These are phyloP conservation scores for Drosera capensis DNA, from an alignment of 148 eudicot genomes.

Conservation along the genomic window DNA sequence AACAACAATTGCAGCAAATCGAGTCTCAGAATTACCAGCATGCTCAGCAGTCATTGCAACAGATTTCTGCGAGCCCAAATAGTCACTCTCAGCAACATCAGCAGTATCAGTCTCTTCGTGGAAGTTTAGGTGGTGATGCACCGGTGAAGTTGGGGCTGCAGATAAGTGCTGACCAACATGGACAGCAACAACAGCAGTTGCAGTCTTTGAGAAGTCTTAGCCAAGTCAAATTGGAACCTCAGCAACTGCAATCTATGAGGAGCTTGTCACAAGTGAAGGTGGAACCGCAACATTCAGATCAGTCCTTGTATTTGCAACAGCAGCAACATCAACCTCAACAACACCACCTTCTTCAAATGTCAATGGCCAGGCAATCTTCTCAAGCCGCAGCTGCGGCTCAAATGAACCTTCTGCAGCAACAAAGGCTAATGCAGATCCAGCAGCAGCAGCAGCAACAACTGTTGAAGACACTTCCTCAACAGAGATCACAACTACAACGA, in stretches of 20 bases:
- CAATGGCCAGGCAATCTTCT: slow-evolving; percentile 67
- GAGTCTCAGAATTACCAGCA: slow-evolving; percentile 46
- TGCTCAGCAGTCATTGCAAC: slow-evolving; percentile 29
- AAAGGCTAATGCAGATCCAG: slow-evolving; percentile 54
- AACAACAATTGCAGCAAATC: slow-evolving; percentile 40
- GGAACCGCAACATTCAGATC: slow-evolving; percentile 78
- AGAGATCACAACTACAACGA: slow-evolving; percentile 45
- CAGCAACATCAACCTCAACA: slow-evolving; percentile 70
- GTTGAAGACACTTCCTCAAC: slow-evolving; percentile 61
- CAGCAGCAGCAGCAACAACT: slow-evolving; percentile 76
- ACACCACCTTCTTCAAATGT: slow-evolving; percentile 47
- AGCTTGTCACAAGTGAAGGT: slow-evolving; percentile 40
- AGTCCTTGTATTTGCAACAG: slow-evolving; percentile 56
- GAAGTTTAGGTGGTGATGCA: slow-evolving; percentile 39
- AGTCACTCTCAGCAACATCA: slow-evolving; percentile 35
- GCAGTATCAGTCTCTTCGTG: slow-evolving; percentile 39
- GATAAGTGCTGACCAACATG: slow-evolving; percentile 31
- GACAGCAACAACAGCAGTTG: slow-evolving; percentile 22
- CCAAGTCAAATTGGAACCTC: slow-evolving; percentile 60
- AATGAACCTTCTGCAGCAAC: slow-evolving; percentile 61
- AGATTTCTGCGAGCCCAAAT: slow-evolving; percentile 18
- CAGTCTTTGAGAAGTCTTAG: slow-evolving; percentile 52
- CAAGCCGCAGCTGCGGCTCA: slow-evolving; percentile 66
- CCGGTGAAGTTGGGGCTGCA: slow-evolving; percentile 52
- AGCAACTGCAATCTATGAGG: slow-evolving; percentile 51